Evolutionary conservation across 306 rosid genomes (phyloP).

Genomic region (Malus fusca): DNA sequence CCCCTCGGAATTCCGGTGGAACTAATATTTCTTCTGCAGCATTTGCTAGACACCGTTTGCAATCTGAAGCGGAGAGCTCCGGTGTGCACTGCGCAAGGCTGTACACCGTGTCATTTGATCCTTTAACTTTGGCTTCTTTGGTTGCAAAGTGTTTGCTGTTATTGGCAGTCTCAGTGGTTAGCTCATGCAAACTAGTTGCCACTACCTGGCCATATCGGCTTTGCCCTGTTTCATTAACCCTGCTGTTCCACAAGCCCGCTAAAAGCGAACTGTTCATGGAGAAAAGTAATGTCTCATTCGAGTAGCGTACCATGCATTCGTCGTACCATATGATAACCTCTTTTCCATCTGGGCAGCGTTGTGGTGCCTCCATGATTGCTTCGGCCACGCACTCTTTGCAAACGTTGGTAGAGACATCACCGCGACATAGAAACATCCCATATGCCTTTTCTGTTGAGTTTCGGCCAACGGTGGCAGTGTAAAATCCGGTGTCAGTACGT

Average conservation of each 20-base stretch:
- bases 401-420: not conserved
- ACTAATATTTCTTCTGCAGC: not conserved
- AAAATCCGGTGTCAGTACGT: no score
- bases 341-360: constrained; percentile 24
- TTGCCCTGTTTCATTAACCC: no score
- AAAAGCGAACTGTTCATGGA: no score
- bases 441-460: no score
- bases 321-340: constrained; percentile 42
- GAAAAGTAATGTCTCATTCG: not conserved
- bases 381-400: constrained; percentile 5
- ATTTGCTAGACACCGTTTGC: not conserved
- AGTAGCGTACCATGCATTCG: constrained; percentile 35
- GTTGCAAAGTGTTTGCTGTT: not conserved
- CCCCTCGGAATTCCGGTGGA: not conserved
- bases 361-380: constrained; percentile 13
- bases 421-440: not conserved
- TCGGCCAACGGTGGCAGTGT: no score
- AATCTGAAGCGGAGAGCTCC: constrained; percentile 1
- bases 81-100: constrained; percentile 20
- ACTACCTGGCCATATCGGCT: not conserved
- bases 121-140: not conserved
- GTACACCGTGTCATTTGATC: not conserved
- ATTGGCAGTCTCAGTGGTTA: not conserved
- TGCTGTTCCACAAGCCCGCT: rapidly evolving
- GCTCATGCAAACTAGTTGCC: not conserved